Evolutionary conservation across 2,329 filamentous ascomycete genomes (phyloP).

Genomic region (Westerdykella sp.): DNA sequence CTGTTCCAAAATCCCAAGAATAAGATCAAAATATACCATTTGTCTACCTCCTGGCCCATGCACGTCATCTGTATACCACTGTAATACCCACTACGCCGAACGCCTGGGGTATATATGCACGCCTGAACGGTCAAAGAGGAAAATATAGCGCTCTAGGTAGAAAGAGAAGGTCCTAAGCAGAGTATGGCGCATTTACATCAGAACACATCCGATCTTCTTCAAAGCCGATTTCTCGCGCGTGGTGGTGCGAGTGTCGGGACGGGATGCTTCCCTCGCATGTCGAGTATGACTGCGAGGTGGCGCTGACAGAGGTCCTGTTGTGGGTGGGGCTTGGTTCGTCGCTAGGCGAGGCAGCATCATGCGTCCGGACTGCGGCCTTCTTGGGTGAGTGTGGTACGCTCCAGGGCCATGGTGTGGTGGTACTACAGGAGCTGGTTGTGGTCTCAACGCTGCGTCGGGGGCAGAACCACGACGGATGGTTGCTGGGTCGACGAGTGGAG

Average conservation of each 20-base stretch:
- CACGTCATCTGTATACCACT: background rate
- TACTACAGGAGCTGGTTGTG: too few relatives aligned
- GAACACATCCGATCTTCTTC: constrained; percentile 6
- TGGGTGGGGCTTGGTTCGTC: background rate
- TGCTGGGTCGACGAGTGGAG: constrained; percentile 12
- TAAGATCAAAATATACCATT: background rate
- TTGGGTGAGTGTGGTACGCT: background rate
- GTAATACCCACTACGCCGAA: background rate
- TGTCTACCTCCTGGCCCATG: too few relatives aligned
- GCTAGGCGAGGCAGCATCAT: constrained; percentile 5
- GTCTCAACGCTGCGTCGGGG: constrained; percentile 6
- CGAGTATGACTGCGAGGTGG: background rate
- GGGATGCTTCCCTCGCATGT: background rate
- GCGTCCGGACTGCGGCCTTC: constrained; percentile 1
- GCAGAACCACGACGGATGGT: constrained; percentile 21
- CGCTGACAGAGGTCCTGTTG: constrained; percentile 2
- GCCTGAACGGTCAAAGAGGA: background rate
- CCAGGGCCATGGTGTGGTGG: constrained; percentile 1
- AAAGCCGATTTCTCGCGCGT: constrained; percentile 3
- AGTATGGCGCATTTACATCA: constrained; percentile 7
- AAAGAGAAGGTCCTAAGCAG: background rate
- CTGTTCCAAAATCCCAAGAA: background rate
- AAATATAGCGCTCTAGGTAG: background rate
- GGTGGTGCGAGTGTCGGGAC: background rate
- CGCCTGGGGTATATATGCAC: constrained; percentile 13